These are phyloP conservation scores for Juglanconis oblonga DNA, from an alignment of 2,329 filamentous ascomycete genomes.

Conservation along the genomic window DNA sequence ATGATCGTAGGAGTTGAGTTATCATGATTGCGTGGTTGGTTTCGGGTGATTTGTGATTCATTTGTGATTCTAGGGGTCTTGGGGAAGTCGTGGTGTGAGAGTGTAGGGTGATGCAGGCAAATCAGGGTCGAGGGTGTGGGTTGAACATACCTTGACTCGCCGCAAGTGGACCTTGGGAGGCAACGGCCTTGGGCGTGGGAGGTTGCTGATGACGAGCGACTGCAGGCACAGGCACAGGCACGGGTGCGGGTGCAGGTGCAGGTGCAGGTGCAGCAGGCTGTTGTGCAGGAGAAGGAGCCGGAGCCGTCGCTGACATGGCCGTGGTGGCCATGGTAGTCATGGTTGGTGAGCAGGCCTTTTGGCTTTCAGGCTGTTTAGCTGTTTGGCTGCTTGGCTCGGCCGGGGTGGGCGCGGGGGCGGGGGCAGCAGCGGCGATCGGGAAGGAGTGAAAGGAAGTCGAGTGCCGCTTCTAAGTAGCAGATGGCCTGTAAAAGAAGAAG, in stretches of 20 bases:
- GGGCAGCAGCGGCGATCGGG: no score
- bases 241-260: background rate
- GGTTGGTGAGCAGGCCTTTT: background rate
- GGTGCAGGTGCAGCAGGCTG: background rate
- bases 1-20: constrained; percentile 17
- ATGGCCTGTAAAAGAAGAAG: no score
- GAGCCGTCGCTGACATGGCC: background rate
- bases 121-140: constrained; percentile 22
- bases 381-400: no score
- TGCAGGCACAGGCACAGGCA: background rate
- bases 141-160: constrained; percentile 26
- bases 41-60: background rate
- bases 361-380: no score
- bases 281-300: background rate
- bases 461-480: no score
- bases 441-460: no score
- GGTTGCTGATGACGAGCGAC: constrained; percentile 6
- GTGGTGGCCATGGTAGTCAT: background rate
- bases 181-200: background rate
- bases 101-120: constrained; percentile 13
- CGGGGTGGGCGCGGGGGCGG: no score
- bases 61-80: constrained; percentile 7
- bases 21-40: background rate
- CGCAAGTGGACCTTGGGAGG: background rate
- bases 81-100: background rate